Base-by-base conservation (phyloP, 306 rosid species). In the Ochetophila trinervis region DNA sequence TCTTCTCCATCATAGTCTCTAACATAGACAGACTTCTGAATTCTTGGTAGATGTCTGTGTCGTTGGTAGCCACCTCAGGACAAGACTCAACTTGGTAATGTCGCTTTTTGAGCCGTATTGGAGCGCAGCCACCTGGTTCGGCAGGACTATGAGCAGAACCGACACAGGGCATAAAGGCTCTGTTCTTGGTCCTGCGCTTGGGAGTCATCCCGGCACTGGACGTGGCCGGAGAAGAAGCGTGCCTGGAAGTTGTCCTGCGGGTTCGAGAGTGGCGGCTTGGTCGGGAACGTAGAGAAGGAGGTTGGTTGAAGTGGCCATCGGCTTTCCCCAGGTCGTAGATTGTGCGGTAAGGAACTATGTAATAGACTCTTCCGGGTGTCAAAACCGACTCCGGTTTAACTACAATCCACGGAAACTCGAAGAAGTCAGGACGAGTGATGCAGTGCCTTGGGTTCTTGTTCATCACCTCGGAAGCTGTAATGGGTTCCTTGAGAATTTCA, bases 361-460 rank as follows among this genome's bases (percentile, higher is more conserved):
- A 74, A 60, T 79, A 90, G 13, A 85, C 90, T 66, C 63, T 68
- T 23, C 97, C 90, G 8, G 83, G 83, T 23, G 74, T 65, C 63
- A 87, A 72, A 78, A 83, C 14, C 16, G 90, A 80, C 15, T 82
- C 91, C 3, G 87, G 79, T 42, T 82, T 90, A 4, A 90, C 77
- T 59, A 85, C 88, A 75, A 90, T 78, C 91, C 90, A 87, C 9
- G 97, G 92, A 18, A 22, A 72, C 67, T 80, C 68, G 51, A 90
- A 87, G 8, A 90, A 72, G 63, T 87, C 95, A 4, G 95, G 83
- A 13, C 88, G 76, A 57, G 92, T 83, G 50, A 90, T 58, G 70
- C 78, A 65, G 79, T 85, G 89, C 50, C 89, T 82, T 0, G 92
- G 97, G 65, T 85, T 80, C 60, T 64, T 84, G 27, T 55, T 68